Conservation (phyloP, 768 basidiomycete genomes). For the Solioccasus polychromus region DNA sequence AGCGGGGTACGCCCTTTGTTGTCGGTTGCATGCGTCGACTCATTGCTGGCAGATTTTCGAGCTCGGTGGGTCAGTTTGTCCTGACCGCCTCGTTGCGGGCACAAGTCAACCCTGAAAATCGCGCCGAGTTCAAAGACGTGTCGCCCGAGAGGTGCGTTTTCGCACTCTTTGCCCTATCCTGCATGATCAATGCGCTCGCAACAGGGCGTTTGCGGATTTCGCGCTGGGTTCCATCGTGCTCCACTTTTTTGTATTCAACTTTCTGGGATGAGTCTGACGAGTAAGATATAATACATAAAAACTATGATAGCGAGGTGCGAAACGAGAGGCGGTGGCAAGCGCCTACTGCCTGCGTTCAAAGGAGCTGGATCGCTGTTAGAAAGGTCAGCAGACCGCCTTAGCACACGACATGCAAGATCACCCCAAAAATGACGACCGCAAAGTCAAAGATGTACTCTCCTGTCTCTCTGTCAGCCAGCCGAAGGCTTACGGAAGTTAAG, state of each 20-base stretch:
- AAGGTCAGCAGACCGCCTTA: constrained; percentile 1
- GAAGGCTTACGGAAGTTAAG: neutral
- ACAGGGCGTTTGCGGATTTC: constrained; percentile 96
- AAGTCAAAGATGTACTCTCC: constrained; percentile 89
- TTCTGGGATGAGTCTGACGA: constrained; percentile 66
- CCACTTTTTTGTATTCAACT: constrained; percentile 99
- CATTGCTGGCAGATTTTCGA: constrained; percentile 68
- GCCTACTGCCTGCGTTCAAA: constrained; percentile 53
- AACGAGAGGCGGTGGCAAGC: neutral
- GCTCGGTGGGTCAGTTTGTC: constrained; percentile 96
- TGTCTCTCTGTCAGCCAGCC: constrained; percentile 23
- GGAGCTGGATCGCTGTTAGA: constrained; percentile 59
- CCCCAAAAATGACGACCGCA: constrained; percentile 79
- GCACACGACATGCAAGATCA: constrained; percentile 28
- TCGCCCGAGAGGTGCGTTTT: constrained; percentile 84
- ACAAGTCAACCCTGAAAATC: constrained; percentile 88
- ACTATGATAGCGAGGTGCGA: neutral
- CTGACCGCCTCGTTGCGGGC: constrained; percentile 87
- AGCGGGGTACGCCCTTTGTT: constrained; percentile 66
- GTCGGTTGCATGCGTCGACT: neutral
- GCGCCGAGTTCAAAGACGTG: constrained; percentile 79
- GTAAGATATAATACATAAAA: constrained; percentile 14
- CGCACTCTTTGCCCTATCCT: neutral
- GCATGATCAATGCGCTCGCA: neutral
- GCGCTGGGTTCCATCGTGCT: constrained; percentile 91